Conservation (phyloP, 768 basidiomycete species). For the Candolleomyces eurysporus region DNA sequence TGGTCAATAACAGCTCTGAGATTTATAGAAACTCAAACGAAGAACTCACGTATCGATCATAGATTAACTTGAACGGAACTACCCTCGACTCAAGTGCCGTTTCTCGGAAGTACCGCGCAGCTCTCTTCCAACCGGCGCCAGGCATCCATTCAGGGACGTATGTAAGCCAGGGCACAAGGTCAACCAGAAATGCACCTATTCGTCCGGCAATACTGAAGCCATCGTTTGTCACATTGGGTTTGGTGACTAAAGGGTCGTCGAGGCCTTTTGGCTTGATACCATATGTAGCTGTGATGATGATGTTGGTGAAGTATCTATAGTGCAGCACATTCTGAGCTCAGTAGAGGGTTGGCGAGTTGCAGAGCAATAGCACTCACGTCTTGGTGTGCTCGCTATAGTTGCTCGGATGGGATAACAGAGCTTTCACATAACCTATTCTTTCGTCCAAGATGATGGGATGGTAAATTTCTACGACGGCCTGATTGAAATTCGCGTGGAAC, state of each 20-base stretch:
- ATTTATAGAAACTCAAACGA: background rate
- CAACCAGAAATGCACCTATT: conserved; percentile 16
- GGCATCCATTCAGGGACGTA: conserved; percentile 49
- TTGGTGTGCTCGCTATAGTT: conserved; percentile 22
- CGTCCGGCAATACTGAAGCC: conserved; percentile 12
- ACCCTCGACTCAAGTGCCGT: background rate
- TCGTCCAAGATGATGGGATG: conserved; percentile 22
- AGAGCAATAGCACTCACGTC: conserved; percentile 18
- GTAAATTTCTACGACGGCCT: conserved; percentile 15
- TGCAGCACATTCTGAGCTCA: background rate
- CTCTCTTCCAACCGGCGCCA: conserved; percentile 43
- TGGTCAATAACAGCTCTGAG: too few species aligned
- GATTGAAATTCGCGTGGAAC: conserved; percentile 18
- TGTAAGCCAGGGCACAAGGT: conserved; percentile 26
- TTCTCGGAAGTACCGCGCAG: conserved; percentile 32
- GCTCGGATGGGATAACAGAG: conserved; percentile 18
- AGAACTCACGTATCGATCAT: conserved; percentile 24
- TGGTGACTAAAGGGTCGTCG: conserved; percentile 18
- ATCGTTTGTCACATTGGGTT: conserved; percentile 21
- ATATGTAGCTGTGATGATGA: conserved; percentile 5
- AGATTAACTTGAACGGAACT: background rate
- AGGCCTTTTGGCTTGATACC: background rate
- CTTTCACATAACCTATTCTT: conserved; percentile 17
- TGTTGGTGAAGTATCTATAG: background rate
- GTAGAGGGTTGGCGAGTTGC: background rate